These are phyloP conservation scores for Plasmopara muralis DNA, from an alignment of 352 stramenopile genomes.

Conservation along the genomic window DNA sequence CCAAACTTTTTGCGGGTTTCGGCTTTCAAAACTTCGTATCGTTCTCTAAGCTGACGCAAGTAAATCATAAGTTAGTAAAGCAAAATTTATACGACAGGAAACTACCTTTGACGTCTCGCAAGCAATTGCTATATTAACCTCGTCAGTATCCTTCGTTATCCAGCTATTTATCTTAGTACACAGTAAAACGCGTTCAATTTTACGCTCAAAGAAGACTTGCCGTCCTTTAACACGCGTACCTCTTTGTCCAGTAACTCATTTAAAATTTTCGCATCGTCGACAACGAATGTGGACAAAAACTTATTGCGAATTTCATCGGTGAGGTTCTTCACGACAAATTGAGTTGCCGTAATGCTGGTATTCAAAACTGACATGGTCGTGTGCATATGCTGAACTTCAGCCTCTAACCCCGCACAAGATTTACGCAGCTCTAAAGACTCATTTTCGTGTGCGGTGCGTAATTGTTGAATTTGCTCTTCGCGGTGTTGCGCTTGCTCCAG, in stretches of 20 bases:
- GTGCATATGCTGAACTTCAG: slow-evolving; percentile 11
- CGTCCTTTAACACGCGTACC: slow-evolving; percentile 10
- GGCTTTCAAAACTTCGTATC: slow-evolving; percentile 12
- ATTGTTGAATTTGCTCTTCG: slow-evolving; percentile 9
- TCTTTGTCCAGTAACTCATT: slow-evolving; percentile 26
- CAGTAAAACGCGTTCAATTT: not conserved
- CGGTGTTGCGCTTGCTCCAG: slow-evolving; percentile 11
- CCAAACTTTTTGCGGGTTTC: slow-evolving; percentile 18
- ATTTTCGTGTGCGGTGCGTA: slow-evolving; percentile 10
- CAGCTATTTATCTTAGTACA: slow-evolving; percentile 12
- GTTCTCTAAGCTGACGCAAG: slow-evolving; percentile 15
- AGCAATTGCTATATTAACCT: slow-evolving; percentile 9
- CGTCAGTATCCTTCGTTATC: slow-evolving; percentile 7
- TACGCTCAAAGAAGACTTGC: not conserved
- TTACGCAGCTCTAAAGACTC: slow-evolving; percentile 18
- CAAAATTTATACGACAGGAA: not conserved
- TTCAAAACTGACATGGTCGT: slow-evolving; percentile 7
- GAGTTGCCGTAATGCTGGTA: slow-evolving; percentile 6
- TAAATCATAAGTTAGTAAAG: not conserved
- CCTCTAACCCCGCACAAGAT: slow-evolving; percentile 17
- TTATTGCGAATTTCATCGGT: slow-evolving; percentile 29
- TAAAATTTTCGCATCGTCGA: slow-evolving; percentile 19
- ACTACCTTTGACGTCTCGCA: slow-evolving; percentile 12
- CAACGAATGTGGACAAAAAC: slow-evolving; percentile 25
- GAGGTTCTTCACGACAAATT: slow-evolving; percentile 30